These are phyloP conservation scores for Phytophthora hybrid DNA, from an alignment of 352 stramenopile species.

Conservation along the genomic window DNA sequence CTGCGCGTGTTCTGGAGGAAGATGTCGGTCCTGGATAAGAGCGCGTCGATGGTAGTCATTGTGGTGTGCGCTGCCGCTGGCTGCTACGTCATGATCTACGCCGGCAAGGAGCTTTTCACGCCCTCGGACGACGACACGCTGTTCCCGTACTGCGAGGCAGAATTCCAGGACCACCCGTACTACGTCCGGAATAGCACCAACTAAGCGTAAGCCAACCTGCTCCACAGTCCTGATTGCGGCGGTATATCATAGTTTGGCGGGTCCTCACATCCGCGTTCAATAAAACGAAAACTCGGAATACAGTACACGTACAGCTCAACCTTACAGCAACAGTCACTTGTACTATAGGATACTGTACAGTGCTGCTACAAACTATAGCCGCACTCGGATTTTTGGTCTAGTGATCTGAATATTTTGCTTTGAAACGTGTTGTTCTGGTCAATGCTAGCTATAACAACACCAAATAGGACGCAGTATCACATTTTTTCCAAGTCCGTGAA, in stretches of 20 bases:
- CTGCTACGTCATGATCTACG: constrained; percentile 62
- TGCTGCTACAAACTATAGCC: no score
- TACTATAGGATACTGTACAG: no score
- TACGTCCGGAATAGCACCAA: constrained; percentile 48
- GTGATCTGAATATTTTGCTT: no score
- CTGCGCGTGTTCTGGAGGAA: constrained; percentile 54
- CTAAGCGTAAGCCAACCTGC: constrained; percentile 32
- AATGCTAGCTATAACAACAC: no score
- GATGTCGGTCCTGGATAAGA: constrained; percentile 54
- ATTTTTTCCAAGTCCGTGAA: no score
- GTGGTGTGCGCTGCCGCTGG: constrained; percentile 51
- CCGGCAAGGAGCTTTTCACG: constrained; percentile 64
- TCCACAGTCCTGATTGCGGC: not conserved
- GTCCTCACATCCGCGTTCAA: not conserved
- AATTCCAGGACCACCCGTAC: constrained; percentile 58
- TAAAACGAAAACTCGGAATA: constrained; percentile 6
- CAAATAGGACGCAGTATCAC: no score
- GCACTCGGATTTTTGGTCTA: no score
- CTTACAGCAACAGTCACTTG: not conserved
- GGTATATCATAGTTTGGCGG: constrained; percentile 17
- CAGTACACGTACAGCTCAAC: not conserved
- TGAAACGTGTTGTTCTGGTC: no score
- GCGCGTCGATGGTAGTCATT: constrained; percentile 48
- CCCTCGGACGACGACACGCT: constrained; percentile 41
- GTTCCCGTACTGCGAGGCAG: constrained; percentile 69